Evolutionary conservation across 176 grass and related monocot species (phyloP).

Genomic region (Dendrocalamus sinicus): DNA sequence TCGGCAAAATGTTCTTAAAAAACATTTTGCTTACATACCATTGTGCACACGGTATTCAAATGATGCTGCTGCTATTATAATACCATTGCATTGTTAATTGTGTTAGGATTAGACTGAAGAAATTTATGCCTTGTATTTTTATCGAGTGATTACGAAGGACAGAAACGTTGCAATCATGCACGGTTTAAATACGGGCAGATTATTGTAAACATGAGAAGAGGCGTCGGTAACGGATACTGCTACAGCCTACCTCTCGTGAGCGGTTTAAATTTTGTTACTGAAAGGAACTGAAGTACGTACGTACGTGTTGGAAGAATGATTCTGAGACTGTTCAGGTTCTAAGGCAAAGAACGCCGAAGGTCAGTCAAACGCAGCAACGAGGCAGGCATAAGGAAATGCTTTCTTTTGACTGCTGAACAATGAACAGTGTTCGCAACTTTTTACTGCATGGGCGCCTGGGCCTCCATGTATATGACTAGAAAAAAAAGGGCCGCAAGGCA

Average conservation of each 20-base stretch:
- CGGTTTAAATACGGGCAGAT: background rate
- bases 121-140: background rate
- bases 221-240: background rate
- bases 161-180: slow-evolving; percentile 6
- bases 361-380: background rate
- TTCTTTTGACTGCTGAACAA: background rate
- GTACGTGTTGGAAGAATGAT: background rate
- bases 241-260: background rate
- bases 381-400: background rate
- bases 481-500: background rate
- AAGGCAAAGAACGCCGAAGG: background rate
- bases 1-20: background rate
- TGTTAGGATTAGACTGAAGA: background rate
- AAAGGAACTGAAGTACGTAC: background rate
- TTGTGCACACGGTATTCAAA: background rate
- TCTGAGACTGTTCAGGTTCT: background rate
- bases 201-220: background rate
- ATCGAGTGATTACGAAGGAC: background rate
- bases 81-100: slow-evolving; percentile 8
- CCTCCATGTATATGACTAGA: background rate
- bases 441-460: background rate
- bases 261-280: background rate
- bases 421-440: background rate
- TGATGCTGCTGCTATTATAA: background rate
- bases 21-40: background rate